Percentiles rank a stretch among this genome's conserved stretches.
Evolutionary conservation across 2,329 filamentous ascomycete genomes (phyloP).

Genomic region (Sclerotinia nivalis): DNA sequence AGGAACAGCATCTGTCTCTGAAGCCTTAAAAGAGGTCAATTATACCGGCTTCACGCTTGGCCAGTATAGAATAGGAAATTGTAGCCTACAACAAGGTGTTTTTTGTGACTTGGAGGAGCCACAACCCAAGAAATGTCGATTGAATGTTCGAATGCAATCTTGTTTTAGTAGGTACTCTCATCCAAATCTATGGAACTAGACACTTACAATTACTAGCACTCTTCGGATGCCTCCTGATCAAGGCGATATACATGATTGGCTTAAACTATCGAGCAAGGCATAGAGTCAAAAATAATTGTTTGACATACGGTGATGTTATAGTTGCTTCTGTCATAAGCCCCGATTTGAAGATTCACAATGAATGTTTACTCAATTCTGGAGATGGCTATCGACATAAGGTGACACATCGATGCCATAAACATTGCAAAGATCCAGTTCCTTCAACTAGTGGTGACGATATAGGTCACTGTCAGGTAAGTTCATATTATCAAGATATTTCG

Average conservation of each 20-base stretch:
- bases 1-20: neutral
- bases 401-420: slow-evolving; percentile 32
- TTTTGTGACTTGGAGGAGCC: slow-evolving; percentile 21
- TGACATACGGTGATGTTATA: slow-evolving; percentile 34
- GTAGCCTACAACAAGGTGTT: neutral
- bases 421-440: slow-evolving; percentile 30
- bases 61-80: slow-evolving; percentile 17
- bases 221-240: slow-evolving; percentile 30
- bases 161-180: slow-evolving; percentile 26
- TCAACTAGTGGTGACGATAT: slow-evolving; percentile 30
- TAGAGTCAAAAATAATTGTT: slow-evolving; percentile 27
- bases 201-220: slow-evolving; percentile 16
- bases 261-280: slow-evolving; percentile 27
- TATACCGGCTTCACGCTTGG: neutral
- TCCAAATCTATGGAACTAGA: neutral
- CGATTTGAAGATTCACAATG: slow-evolving; percentile 32
- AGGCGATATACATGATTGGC: slow-evolving; percentile 32
- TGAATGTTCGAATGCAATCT: slow-evolving; percentile 33
- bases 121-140: slow-evolving; percentile 25
- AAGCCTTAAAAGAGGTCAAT: neutral
- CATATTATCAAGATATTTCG: neutral
- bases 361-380: slow-evolving; percentile 33
- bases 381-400: slow-evolving; percentile 31
- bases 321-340: slow-evolving; percentile 32
- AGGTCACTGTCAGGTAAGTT: slow-evolving; percentile 29